Conservation (phyloP, 2,329 filamentous ascomycete genomes). For the Talaromyces funiculosus region DNA sequence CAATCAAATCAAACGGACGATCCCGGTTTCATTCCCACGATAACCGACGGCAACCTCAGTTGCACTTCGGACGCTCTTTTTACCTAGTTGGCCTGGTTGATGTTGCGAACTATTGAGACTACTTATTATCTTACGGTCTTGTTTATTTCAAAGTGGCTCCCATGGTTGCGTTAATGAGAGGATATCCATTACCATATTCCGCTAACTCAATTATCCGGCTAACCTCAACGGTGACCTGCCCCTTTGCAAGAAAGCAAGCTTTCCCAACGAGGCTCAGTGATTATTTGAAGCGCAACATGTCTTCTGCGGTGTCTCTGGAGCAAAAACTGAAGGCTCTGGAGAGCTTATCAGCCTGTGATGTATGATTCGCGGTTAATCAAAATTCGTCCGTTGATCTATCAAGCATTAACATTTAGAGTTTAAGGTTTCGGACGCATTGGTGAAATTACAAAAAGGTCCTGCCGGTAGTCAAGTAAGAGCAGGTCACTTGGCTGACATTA, state of each 20-base stretch:
- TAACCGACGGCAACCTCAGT: neutral
- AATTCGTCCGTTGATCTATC: neutral
- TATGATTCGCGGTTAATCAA: neutral
- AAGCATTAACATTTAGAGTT: neutral
- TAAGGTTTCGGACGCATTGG: conserved; percentile 68
- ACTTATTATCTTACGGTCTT: no score
- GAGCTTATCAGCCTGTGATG: conserved; percentile 13
- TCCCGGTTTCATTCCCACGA: neutral
- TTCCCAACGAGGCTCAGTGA: neutral
- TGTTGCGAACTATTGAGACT: neutral
- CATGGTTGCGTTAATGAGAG: neutral
- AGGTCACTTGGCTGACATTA: conserved; percentile 61
- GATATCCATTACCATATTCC: neutral
- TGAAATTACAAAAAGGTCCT: conserved; percentile 57
- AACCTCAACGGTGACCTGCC: neutral
- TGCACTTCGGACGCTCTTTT: neutral
- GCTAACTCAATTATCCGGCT: neutral
- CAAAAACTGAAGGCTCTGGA: conserved; percentile 11
- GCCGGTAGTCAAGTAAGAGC: conserved; percentile 55
- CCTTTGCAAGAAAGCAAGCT: neutral
- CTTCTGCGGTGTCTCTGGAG: conserved; percentile 6
- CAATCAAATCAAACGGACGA: conserved; percentile 3
- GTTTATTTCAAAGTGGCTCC: neutral
- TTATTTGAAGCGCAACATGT: conserved; percentile 6
- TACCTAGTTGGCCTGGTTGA: neutral